Percentiles rank a stretch among this genome's conserved stretches.
These are phyloP conservation scores for Cenchrus purpureus DNA, from an alignment of 176 grass and related monocot genomes.

Conservation along the genomic window DNA sequence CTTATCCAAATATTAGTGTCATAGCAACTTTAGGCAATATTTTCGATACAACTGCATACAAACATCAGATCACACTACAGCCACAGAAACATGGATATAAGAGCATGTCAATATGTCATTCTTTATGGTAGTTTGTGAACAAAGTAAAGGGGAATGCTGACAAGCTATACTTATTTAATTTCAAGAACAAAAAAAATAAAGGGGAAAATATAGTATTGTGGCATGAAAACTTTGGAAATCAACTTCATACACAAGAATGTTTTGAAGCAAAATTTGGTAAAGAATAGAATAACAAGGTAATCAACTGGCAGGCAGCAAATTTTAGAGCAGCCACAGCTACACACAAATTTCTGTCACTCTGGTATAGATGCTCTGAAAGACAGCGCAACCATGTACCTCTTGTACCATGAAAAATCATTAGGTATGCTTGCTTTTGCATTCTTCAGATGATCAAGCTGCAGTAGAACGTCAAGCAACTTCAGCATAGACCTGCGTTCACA, in stretches of 20 bases:
- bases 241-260: neutral
- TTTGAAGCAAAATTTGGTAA: too few species aligned
- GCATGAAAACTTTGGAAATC: slow-evolving; percentile 4
- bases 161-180: neutral
- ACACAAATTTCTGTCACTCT: slow-evolving; percentile 16
- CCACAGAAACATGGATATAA: slow-evolving; percentile 14
- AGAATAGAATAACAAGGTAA: slow-evolving; percentile 9
- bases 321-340: neutral
- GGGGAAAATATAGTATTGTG: slow-evolving; percentile 8
- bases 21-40: neutral
- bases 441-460: slow-evolving; percentile 99
- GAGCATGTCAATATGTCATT: slow-evolving; percentile 20
- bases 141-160: slow-evolving; percentile 14
- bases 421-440: slow-evolving; percentile 99
- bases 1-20: slow-evolving; percentile 3
- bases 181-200: neutral
- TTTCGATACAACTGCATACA: neutral
- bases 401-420: slow-evolving; percentile 99
- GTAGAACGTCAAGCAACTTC: slow-evolving; percentile 92
- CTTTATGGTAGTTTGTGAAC: slow-evolving; percentile 17
- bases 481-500: slow-evolving; percentile 84
- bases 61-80: slow-evolving; percentile 5
- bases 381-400: slow-evolving; percentile 64
- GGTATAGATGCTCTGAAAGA: slow-evolving; percentile 24
- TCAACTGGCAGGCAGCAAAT: slow-evolving; percentile 20